Conservation (phyloP, 768 basidiomycete species). For the Rhodocollybia butyracea region DNA sequence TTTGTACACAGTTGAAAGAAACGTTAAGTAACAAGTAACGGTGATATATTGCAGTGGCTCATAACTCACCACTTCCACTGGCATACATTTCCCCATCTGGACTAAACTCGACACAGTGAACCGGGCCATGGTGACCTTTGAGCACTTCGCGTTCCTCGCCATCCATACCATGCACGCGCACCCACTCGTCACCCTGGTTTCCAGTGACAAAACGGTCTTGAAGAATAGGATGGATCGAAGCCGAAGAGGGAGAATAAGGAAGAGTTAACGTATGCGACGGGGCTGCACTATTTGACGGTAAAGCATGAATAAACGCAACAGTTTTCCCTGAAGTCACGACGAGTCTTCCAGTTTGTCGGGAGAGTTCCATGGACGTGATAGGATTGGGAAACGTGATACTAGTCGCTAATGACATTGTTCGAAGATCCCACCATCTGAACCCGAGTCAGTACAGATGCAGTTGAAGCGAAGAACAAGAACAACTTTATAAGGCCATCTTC, state of each 20-base stretch:
- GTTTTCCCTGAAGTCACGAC: constrained; percentile 91
- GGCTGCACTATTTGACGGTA: constrained; percentile 55
- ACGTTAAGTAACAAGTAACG: too few relatives aligned
- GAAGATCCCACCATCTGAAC: constrained; percentile 93
- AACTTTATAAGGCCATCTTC: constrained; percentile 93
- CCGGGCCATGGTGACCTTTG: constrained; percentile 97
- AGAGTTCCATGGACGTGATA: constrained; percentile 94
- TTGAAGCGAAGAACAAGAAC: constrained; percentile 11
- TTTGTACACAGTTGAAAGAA: too few relatives aligned
- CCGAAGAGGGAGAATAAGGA: constrained; percentile 87
- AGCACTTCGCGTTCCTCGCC: constrained; percentile 89
- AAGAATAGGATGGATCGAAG: constrained; percentile 87
- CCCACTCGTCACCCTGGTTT: constrained; percentile 90
- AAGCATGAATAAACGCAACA: constrained; percentile 85
- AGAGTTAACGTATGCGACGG: constrained; percentile 76
- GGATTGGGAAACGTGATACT: constrained; percentile 70
- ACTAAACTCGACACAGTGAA: constrained; percentile 90
- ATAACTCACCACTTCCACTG: constrained; percentile 91
- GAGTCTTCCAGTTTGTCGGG: constrained; percentile 73
- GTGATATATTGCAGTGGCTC: too few relatives aligned
- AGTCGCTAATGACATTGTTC: constrained; percentile 70
- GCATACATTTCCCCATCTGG: constrained; percentile 98
- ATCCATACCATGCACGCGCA: constrained; percentile 86
- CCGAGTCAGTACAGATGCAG: not conserved
- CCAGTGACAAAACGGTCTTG: constrained; percentile 94